phyloP scores from a whole-genome alignment of 768 basidiomycete species.

The Daedaleopsis nitida region DNA sequence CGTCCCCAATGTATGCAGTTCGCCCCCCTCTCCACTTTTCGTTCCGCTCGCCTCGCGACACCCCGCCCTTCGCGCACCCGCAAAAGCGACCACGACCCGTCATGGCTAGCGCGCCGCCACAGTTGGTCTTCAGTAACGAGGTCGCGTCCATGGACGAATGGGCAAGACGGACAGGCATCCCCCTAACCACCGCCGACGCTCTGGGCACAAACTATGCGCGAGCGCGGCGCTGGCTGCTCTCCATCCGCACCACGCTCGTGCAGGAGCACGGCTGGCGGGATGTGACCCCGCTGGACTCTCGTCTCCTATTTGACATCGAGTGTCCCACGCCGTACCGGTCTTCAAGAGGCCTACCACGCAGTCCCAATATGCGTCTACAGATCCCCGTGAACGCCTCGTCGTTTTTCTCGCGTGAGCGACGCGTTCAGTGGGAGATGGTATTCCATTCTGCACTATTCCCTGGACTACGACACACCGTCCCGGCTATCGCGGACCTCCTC shows the following conservation, averaged over 20 bases:
- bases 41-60: constrained; percentile 16
- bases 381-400: constrained; percentile 80
- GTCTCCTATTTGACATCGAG: constrained; percentile 81
- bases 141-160: constrained; percentile 83
- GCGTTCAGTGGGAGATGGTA: constrained; percentile 89
- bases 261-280: constrained; percentile 74
- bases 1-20: constrained; percentile 20
- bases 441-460: constrained; percentile 55
- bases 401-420: constrained; percentile 83
- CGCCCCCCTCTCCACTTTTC: constrained; percentile 11
- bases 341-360: constrained; percentile 71
- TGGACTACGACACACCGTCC: constrained; percentile 39
- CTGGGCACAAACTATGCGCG: constrained; percentile 80
- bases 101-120: constrained; percentile 39
- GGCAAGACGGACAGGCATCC: constrained; percentile 78
- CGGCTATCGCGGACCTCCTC: constrained; percentile 40
- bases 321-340: constrained; percentile 80
- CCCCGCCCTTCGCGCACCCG: constrained; percentile 16
- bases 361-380: constrained; percentile 71
- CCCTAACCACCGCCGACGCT: constrained; percentile 81
- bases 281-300: constrained; percentile 54
- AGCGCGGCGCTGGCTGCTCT: constrained; percentile 74
- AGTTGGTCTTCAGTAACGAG: constrained; percentile 79
- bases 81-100: constrained; percentile 18
- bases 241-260: constrained; percentile 63